Percentiles rank a stretch among this genome's conserved stretches.
Evolutionary conservation across 2,329 filamentous ascomycete species (phyloP).

Genomic region (Fusarium dlaminii): DNA sequence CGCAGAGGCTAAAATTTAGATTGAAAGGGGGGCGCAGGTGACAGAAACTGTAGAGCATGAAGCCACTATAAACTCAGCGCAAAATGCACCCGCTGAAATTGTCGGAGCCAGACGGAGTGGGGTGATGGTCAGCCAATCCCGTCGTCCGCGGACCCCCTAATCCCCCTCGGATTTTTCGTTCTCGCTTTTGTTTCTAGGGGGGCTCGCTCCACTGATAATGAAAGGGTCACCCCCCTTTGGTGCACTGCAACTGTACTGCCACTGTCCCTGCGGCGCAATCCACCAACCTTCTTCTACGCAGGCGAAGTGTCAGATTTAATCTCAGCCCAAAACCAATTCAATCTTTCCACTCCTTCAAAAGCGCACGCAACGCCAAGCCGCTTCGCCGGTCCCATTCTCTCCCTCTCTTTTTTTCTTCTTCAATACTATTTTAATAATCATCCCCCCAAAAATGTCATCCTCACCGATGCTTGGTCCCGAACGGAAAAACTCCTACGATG

Average conservation of each 20-base stretch:
- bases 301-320: constrained; percentile 3
- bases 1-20: background rate
- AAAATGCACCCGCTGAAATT: background rate
- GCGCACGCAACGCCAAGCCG: background rate
- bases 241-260: background rate
- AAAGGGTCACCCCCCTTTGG: constrained; percentile 13
- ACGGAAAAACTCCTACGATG: constrained; percentile 33
- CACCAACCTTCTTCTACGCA: background rate
- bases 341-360: constrained; percentile 11
- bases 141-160: constrained; percentile 1
- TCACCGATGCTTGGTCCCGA: constrained; percentile 21
- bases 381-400: background rate
- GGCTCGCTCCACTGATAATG: constrained; percentile 1
- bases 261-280: background rate
- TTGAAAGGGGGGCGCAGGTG: background rate
- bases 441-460: constrained; percentile 1
- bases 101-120: background rate
- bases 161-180: constrained; percentile 9
- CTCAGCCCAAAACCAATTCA: background rate
- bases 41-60: background rate
- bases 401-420: background rate
- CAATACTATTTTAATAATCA: background rate
- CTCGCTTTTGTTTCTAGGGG: background rate
- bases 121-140: background rate
- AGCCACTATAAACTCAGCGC: background rate